Evolutionary conservation across 106 monocot genomes (phyloP).

Genomic region (Acorus gramineus): DNA sequence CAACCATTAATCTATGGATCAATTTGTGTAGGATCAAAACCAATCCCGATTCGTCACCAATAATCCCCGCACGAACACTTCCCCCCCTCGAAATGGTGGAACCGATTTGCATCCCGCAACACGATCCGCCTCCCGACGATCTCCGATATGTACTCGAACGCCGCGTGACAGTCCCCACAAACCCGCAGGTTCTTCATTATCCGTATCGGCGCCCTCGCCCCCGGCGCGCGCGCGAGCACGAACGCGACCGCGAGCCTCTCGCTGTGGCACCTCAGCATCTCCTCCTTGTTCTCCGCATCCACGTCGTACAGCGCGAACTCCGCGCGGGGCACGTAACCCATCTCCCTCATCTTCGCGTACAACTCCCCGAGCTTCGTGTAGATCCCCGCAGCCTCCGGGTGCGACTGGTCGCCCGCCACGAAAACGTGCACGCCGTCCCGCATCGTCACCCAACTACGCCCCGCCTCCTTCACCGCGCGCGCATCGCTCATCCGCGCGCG

Average conservation of each 20-base stretch:
- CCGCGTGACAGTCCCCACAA: conserved; percentile 76
- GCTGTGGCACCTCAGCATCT: conserved; percentile 60
- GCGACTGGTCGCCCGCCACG: conserved; percentile 57
- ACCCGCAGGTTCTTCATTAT: conserved; percentile 82
- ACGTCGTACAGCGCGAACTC: conserved; percentile 60
- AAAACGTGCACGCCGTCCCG: conserved; percentile 66
- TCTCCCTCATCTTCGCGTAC: conserved; percentile 41
- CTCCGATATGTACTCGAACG: conserved; percentile 63
- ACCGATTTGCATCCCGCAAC: conserved; percentile 39
- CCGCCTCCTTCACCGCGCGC: conserved; percentile 54
- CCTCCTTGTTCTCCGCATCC: conserved; percentile 67
- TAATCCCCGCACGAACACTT: too few species aligned
- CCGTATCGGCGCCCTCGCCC: conserved; percentile 35
- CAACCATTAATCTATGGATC: too few species aligned
- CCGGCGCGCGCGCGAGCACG: conserved; percentile 38
- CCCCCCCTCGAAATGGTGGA: too few species aligned
- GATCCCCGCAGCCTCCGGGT: conserved; percentile 44
- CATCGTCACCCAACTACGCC: conserved; percentile 78
- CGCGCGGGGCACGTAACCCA: conserved; percentile 61
- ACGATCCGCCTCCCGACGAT: conserved; percentile 44
- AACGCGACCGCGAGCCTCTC: conserved; percentile 76
- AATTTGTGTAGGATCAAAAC: too few species aligned
- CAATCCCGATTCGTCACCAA: too few species aligned
- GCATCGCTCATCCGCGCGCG: conserved; percentile 34
- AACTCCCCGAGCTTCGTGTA: conserved; percentile 36